These are phyloP conservation scores for Gleditsia sinensis DNA, from an alignment of 306 rosid species.

Conservation along the genomic window DNA sequence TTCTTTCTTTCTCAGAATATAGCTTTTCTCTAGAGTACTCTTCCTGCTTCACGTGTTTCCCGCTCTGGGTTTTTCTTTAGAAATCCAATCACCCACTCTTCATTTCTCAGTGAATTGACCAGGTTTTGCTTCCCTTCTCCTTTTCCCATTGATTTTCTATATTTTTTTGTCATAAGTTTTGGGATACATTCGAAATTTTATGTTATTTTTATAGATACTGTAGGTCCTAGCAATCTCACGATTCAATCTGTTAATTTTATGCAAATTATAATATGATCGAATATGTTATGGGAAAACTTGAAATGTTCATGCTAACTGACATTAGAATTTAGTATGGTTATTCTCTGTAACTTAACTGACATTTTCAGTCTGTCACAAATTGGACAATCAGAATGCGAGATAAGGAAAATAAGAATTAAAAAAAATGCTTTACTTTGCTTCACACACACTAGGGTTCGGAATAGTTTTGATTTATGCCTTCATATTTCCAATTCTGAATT, in stretches of 20 bases:
- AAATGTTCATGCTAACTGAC: no score
- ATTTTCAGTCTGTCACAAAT: neutral
- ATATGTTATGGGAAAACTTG: neutral
- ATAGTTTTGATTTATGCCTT: neutral
- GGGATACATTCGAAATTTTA: neutral
- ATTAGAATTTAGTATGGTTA: neutral
- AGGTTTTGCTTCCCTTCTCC: constrained; percentile 38
- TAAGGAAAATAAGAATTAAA: neutral
- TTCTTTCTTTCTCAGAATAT: constrained; percentile 18
- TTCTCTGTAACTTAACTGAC: neutral
- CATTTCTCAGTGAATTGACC: neutral
- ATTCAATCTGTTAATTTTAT: neutral
- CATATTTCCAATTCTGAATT: neutral
- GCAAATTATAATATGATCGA: neutral
- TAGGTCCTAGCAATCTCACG: neutral
- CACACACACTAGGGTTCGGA: no score
- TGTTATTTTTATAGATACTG: neutral
- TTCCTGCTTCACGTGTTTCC: constrained; percentile 16
- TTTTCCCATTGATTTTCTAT: neutral
- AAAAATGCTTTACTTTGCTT: neutral
- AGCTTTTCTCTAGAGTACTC: constrained; percentile 14
- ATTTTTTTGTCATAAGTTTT: neutral
- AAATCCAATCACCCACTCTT: neutral
- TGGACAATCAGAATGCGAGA: neutral
- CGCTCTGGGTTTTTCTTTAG: neutral